A percentile compares a stretch with the other conserved stretches of the same genome.
Evolutionary conservation across 129 eudicot species (phyloP).

Genomic region (Smallanthus sonchifolius): DNA sequence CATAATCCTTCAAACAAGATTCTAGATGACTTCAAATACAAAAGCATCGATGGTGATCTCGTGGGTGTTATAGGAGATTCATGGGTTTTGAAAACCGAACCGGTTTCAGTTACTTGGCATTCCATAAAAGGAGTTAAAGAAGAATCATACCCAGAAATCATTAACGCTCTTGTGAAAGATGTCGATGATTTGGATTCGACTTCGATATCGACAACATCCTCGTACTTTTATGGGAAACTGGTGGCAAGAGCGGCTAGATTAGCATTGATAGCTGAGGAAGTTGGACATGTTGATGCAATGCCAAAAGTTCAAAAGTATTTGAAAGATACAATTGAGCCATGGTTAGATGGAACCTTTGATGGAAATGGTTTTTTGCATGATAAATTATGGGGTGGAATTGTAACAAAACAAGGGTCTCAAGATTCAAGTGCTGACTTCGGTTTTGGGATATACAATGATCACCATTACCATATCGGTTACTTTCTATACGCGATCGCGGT

Average conservation of each 20-base stretch:
- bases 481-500: constrained; percentile 80
- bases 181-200: constrained; percentile 50
- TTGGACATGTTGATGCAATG: constrained; percentile 49
- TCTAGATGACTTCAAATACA: constrained; percentile 62
- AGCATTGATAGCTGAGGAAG: constrained; percentile 85
- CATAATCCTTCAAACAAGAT: constrained; percentile 31
- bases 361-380: constrained; percentile 82
- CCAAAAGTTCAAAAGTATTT: constrained; percentile 56
- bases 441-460: constrained; percentile 82
- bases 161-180: constrained; percentile 55
- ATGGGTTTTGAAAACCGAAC: constrained; percentile 67
- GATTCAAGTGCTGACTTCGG: constrained; percentile 91
- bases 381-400: constrained; percentile 79
- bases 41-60: constrained; percentile 89
- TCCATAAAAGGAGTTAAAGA: constrained; percentile 62
- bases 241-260: constrained; percentile 86
- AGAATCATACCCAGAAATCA: constrained; percentile 51
- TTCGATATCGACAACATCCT: constrained; percentile 55
- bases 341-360: constrained; percentile 77
- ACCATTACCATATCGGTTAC: constrained; percentile 85
- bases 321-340: constrained; percentile 77
- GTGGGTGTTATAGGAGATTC: constrained; percentile 85
- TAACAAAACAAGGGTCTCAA: constrained; percentile 67
- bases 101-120: constrained; percentile 90
- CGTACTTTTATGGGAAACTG: constrained; percentile 76